A percentile compares a stretch with the other conserved stretches of the same genome.
These are phyloP conservation scores for Fusarium lyarnte DNA, from an alignment of 2,329 filamentous ascomycete species.

Conservation along the genomic window DNA sequence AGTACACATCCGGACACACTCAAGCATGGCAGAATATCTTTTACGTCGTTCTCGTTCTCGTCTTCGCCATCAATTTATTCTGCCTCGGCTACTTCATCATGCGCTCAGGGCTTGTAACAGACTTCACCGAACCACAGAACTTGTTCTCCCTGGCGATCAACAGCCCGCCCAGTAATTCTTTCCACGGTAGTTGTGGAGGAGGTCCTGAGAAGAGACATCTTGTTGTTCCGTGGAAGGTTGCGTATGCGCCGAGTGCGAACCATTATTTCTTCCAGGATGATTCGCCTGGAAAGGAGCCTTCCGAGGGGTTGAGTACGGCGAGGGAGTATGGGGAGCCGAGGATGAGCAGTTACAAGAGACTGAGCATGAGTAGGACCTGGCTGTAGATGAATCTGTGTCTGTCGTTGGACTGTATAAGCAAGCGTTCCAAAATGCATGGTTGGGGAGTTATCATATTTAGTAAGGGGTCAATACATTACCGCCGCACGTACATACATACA, in stretches of 20 bases:
- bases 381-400: conserved; percentile 22
- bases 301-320: conserved; percentile 49
- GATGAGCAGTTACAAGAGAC: conserved; percentile 42
- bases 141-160: conserved; percentile 78
- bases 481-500: neutral
- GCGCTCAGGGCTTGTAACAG: conserved; percentile 71
- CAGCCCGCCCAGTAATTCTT: conserved; percentile 50
- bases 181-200: conserved; percentile 52
- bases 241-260: conserved; percentile 50
- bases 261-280: conserved; percentile 57
- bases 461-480: neutral
- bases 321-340: conserved; percentile 24
- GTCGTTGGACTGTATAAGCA: neutral
- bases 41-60: conserved; percentile 70
- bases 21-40: conserved; percentile 72
- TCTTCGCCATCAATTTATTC: conserved; percentile 73
- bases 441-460: conserved; percentile 1
- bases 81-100: conserved; percentile 70
- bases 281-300: conserved; percentile 41
- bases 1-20: conserved; percentile 75
- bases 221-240: conserved; percentile 55
- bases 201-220: conserved; percentile 50
- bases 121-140: conserved; percentile 82
- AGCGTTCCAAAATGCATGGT: neutral
- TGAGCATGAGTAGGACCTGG: conserved; percentile 43